Conservation (phyloP, 129 eudicot species). For the Erigeron canadensis region DNA sequence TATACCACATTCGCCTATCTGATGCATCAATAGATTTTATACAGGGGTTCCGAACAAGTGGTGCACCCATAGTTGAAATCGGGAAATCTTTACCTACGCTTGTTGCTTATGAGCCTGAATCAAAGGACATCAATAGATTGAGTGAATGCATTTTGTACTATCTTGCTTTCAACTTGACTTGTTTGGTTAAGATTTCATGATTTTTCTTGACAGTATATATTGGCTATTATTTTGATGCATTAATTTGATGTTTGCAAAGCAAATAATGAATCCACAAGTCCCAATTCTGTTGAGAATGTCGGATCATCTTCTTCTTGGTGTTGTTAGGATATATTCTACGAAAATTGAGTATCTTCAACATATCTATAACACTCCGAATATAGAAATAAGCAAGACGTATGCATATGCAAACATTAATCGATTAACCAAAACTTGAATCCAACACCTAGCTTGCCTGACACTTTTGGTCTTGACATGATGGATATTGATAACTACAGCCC, state of each 20-base stretch:
- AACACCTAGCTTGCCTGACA: slow-evolving; percentile 83
- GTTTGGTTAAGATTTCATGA: background rate
- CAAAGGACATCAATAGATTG: no score
- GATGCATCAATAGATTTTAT: no score
- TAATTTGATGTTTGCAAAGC: slow-evolving; percentile 36
- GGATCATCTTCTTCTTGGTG: slow-evolving; percentile 87
- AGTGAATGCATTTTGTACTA: background rate
- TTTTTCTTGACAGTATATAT: background rate
- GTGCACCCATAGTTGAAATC: no score
- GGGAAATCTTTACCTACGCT: no score
- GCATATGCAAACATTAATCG: slow-evolving; percentile 54
- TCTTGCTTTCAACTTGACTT: background rate
- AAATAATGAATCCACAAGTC: slow-evolving; percentile 82
- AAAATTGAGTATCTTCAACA: slow-evolving; percentile 85
- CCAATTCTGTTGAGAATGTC: slow-evolving; percentile 94
- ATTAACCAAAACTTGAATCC: slow-evolving; percentile 68
- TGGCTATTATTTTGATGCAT: slow-evolving; percentile 1
- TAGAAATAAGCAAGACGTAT: slow-evolving; percentile 55
- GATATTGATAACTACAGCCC: slow-evolving; percentile 46
- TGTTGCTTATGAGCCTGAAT: no score
- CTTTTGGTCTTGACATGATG: slow-evolving; percentile 63
- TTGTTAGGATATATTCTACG: slow-evolving; percentile 85
- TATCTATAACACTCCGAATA: slow-evolving; percentile 55
- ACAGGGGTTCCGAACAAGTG: no score
- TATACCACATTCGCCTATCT: no score